Conservation (phyloP, 2,329 filamentous ascomycete genomes). For the Penicillium sp. region DNA sequence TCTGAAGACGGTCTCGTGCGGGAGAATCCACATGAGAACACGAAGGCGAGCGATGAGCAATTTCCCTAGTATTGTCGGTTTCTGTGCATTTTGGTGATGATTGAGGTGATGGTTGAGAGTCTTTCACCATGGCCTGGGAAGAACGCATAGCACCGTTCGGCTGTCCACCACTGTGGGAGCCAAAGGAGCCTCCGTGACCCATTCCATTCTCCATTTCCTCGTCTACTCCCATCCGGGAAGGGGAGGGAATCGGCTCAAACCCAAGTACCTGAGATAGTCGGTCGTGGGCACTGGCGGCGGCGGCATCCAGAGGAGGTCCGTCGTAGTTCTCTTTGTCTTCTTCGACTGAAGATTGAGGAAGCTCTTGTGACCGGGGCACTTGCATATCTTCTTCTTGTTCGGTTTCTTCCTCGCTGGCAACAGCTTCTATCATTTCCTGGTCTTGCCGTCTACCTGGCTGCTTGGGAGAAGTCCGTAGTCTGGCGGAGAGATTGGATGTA, state of each 20-base stretch:
- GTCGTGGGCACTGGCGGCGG: constrained; percentile 34
- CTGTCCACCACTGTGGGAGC: constrained; percentile 4
- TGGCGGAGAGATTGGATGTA: background rate
- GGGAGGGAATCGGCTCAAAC: constrained; percentile 21
- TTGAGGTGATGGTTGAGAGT: constrained; percentile 37
- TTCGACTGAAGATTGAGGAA: constrained; percentile 31
- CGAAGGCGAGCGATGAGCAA: background rate
- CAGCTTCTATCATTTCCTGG: constrained; percentile 18
- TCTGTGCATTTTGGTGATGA: constrained; percentile 10
- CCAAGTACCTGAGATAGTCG: constrained; percentile 38
- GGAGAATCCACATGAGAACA: constrained; percentile 12
- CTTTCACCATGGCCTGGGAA: constrained; percentile 36
- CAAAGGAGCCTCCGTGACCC: background rate
- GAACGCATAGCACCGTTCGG: constrained; percentile 15
- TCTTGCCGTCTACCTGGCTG: constrained; percentile 9
- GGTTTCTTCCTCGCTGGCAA: constrained; percentile 44
- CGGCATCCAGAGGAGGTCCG: constrained; percentile 24
- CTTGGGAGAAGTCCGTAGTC: constrained; percentile 2
- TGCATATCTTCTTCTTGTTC: constrained; percentile 44
- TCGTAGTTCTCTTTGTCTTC: constrained; percentile 49
- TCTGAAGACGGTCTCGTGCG: constrained; percentile 15
- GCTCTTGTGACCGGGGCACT: constrained; percentile 27
- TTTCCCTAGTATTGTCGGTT: background rate
- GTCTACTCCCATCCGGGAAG: constrained; percentile 5
- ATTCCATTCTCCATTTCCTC: background rate